Percentiles rank a stretch among this genome's conserved stretches.
Evolutionary conservation across 2,329 filamentous ascomycete genomes (phyloP).

Genomic region (Penicillium griseofulvum): DNA sequence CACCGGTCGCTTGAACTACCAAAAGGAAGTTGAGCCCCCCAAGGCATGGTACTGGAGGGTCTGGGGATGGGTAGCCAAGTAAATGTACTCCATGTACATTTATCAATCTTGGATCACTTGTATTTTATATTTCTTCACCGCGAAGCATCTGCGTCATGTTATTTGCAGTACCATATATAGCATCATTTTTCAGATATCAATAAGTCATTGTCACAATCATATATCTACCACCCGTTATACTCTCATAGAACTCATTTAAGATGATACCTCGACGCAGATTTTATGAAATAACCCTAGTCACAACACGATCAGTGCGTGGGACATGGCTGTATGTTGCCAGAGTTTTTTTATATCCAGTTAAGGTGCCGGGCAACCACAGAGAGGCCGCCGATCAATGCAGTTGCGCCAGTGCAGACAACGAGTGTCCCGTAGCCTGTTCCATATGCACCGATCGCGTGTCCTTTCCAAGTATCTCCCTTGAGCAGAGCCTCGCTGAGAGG

Average conservation of each 20-base stretch:
- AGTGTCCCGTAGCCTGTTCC: conserved; percentile 21
- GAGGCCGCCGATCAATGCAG: conserved; percentile 18
- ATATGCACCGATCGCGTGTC: conserved; percentile 15
- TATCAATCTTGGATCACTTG: not conserved
- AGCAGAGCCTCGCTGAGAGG: conserved; percentile 22
- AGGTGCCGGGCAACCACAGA: conserved; percentile 15
- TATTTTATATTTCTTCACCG: not conserved
- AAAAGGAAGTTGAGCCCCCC: conserved; percentile 31
- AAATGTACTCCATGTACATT: not conserved
- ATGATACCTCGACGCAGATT: not conserved
- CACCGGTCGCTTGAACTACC: conserved; percentile 37
- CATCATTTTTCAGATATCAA: not conserved
- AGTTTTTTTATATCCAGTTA: conserved; percentile 11
- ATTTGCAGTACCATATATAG: not conserved
- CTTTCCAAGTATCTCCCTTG: conserved; percentile 13
- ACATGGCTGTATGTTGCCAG: not conserved
- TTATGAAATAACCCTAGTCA: too few species aligned
- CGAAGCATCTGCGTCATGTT: not conserved
- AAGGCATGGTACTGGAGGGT: conserved; percentile 29
- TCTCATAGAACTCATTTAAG: not conserved
- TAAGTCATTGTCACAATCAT: not conserved
- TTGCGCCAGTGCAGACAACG: conserved; percentile 20
- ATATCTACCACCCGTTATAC: not conserved
- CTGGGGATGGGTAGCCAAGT: conserved; percentile 24
- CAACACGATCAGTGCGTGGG: not conserved